Evolutionary conservation across 2,329 filamentous ascomycete species (phyloP).

Genomic region (Calonectria fujianensis): DNA sequence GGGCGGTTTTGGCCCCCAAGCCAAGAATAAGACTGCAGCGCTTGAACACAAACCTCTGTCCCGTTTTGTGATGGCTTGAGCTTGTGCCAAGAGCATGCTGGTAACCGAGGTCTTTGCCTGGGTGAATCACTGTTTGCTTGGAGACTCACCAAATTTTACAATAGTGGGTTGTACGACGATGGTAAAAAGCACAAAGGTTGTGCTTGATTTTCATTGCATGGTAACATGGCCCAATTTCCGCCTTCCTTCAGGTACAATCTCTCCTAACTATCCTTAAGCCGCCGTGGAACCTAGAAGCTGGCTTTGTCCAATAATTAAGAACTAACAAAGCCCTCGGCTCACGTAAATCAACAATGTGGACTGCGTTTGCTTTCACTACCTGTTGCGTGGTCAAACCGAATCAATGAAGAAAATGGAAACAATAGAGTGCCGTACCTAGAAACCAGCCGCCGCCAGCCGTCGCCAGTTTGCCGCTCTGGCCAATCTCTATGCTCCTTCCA

Average conservation of each 20-base stretch:
- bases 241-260: neutral
- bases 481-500: slow-evolving; percentile 6
- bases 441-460: neutral
- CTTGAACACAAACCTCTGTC: neutral
- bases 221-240: neutral
- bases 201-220: neutral
- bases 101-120: neutral
- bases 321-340: too few species aligned
- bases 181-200: neutral
- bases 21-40: neutral
- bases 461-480: neutral
- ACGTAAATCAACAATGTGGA: too few species aligned
- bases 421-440: neutral
- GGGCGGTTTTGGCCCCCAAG: neutral
- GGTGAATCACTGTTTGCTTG: neutral
- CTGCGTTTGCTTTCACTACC: neutral
- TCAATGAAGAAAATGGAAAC: neutral
- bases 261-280: neutral
- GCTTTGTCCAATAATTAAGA: neutral
- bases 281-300: neutral
- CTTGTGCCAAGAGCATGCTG: neutral
- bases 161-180: neutral
- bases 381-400: neutral
- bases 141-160: neutral
- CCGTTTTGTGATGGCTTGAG: neutral